Evolutionary conservation across 768 basidiomycete genomes (phyloP).

Genomic region (Cytidiella melzeri): DNA sequence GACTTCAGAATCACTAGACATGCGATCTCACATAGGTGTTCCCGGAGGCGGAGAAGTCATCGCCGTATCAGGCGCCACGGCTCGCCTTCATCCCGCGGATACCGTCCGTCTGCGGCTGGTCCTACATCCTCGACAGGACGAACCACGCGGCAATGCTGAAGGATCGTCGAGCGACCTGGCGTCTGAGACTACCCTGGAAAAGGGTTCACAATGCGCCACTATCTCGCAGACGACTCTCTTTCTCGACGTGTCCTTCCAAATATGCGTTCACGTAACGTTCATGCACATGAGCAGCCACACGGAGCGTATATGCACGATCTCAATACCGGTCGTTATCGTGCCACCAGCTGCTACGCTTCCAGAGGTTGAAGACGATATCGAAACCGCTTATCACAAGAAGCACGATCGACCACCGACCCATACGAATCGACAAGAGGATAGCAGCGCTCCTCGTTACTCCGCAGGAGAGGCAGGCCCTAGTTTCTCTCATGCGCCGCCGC

Average conservation of each 20-base stretch:
- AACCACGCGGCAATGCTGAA: conserved; percentile 19
- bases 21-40: conserved; percentile 14
- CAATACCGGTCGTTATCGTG: conserved; percentile 66
- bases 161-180: conserved; percentile 43
- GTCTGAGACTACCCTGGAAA: conserved; percentile 26
- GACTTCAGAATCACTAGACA: conserved; percentile 11
- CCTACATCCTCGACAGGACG: conserved; percentile 42
- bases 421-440: conserved; percentile 66
- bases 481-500: conserved; percentile 62
- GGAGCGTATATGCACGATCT: conserved; percentile 57
- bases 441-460: conserved; percentile 63
- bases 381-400: conserved; percentile 80
- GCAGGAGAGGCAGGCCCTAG: conserved; percentile 76
- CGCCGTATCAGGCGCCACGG: conserved; percentile 85
- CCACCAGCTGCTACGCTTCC: conserved; percentile 76
- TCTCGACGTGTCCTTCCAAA: conserved; percentile 74
- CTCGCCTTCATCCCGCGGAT: conserved; percentile 76
- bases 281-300: conserved; percentile 63
- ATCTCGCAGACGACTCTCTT: conserved; percentile 80
- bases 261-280: conserved; percentile 73
- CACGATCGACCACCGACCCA: conserved; percentile 73
- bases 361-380: conserved; percentile 65
- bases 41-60: conserved; percentile 45
- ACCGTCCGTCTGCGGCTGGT: conserved; percentile 76
- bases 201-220: conserved; percentile 61